Percentiles rank a stretch among this genome's conserved stretches.
phyloP scores from a whole-genome alignment of 2,329 filamentous ascomycete genomes.

The Neodidymelliopsis sp. region DNA sequence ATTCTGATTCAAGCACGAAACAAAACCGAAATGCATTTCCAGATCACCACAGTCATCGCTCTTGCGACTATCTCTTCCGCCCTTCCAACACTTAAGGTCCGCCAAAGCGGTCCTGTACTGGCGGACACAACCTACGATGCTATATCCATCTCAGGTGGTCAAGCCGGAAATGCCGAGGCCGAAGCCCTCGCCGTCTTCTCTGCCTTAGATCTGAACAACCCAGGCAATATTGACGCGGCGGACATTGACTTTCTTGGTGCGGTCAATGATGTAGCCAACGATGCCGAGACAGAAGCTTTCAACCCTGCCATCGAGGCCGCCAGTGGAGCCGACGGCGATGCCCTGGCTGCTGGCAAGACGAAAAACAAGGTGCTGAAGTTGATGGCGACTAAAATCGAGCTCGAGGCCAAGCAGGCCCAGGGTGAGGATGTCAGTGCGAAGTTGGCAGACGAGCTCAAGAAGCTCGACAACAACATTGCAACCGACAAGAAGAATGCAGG shows the following conservation, averaged over 20 bases:
- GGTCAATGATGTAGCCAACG: constrained; percentile 62
- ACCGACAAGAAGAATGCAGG: constrained; percentile 59
- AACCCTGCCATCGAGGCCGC: constrained; percentile 62
- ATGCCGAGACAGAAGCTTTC: constrained; percentile 62
- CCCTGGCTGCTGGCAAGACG: constrained; percentile 62
- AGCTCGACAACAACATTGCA: constrained; percentile 62
- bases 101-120: constrained; percentile 35
- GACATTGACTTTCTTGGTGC: constrained; percentile 62
- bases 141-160: constrained; percentile 61
- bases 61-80: constrained; percentile 38
- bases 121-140: constrained; percentile 43
- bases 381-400: constrained; percentile 59
- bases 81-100: constrained; percentile 31
- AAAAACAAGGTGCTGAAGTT: constrained; percentile 69
- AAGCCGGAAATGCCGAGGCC: constrained; percentile 61
- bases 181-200: constrained; percentile 65
- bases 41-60: constrained; percentile 34
- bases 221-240: constrained; percentile 55
- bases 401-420: constrained; percentile 62
- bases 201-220: constrained; percentile 57
- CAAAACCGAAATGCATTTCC: constrained; percentile 42
- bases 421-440: constrained; percentile 57
- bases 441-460: constrained; percentile 58
- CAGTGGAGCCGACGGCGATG: constrained; percentile 52
- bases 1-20: background rate